These are phyloP conservation scores for Ophiocordyceps unilateralis DNA, from an alignment of 2,329 filamentous ascomycete genomes.

Conservation along the genomic window DNA sequence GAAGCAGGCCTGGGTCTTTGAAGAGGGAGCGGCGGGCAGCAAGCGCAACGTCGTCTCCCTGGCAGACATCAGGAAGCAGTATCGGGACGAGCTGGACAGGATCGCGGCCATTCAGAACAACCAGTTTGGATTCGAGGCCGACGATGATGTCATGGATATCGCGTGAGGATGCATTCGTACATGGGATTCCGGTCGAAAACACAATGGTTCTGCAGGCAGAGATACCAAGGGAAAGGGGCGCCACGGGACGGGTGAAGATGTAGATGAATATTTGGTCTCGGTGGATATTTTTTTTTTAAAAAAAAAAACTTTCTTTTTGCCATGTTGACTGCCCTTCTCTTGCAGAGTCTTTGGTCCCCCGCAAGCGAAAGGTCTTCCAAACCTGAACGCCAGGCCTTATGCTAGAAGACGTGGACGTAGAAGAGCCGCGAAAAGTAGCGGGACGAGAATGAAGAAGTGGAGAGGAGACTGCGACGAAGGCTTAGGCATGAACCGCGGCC, in stretches of 20 bases:
- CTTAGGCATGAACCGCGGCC: constrained; percentile 17
- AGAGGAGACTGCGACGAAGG: not conserved
- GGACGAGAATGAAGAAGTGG: constrained; percentile 6
- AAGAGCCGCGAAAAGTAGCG: not conserved
- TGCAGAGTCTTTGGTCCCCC: not conserved
- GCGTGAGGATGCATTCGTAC: constrained; percentile 11
- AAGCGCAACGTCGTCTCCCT: constrained; percentile 71
- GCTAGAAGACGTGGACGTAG: not conserved
- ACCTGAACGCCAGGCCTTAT: not conserved
- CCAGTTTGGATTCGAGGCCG: constrained; percentile 59
- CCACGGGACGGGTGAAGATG: not conserved
- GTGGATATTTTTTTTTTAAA: not conserved
- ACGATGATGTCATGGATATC: constrained; percentile 37
- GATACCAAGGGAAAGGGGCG: not conserved
- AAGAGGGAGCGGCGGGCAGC: constrained; percentile 12
- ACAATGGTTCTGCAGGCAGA: not conserved
- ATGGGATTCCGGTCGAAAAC: not conserved
- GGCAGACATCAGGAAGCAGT: constrained; percentile 72
- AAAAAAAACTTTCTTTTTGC: not conserved
- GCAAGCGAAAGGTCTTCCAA: not conserved
- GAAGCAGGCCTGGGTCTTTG: constrained; percentile 63
- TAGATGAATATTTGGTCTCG: not conserved
- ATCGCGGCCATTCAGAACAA: constrained; percentile 78
- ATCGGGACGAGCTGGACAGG: constrained; percentile 77
- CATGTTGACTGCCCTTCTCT: not conserved